phyloP scores from a whole-genome alignment of 139 green algal species.

The Pleodorina starrii region DNA sequence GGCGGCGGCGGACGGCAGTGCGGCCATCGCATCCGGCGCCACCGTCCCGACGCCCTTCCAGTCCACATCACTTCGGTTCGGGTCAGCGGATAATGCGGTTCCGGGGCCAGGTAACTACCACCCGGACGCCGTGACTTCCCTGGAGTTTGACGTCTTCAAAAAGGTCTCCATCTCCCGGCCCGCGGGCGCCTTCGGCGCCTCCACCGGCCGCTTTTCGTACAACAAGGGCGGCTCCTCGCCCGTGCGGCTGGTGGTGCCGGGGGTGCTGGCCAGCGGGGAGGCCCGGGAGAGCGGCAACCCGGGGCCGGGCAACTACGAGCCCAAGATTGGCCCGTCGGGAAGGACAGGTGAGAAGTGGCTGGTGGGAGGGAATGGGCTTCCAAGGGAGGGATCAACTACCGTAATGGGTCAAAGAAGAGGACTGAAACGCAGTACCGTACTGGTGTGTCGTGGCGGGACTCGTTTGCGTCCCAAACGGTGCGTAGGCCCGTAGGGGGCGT shows the following conservation, averaged over 20 bases:
- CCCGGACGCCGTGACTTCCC: slow-evolving; percentile 23
- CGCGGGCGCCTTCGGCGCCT: slow-evolving; percentile 24
- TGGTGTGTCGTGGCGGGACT: too few relatives aligned
- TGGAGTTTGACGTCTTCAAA: slow-evolving; percentile 23
- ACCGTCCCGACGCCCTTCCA: slow-evolving; percentile 5
- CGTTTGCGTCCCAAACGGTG: too few relatives aligned
- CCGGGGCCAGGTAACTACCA: slow-evolving; percentile 50
- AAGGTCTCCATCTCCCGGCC: background rate
- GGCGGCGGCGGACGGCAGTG: background rate
- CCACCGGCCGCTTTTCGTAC: slow-evolving; percentile 12
- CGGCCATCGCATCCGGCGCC: too few relatives aligned
- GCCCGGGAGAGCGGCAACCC: background rate
- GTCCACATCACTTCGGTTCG: slow-evolving; percentile 11
- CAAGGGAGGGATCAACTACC: too few relatives aligned
- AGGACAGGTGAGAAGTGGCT: slow-evolving; percentile 21
- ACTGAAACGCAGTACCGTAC: too few relatives aligned
- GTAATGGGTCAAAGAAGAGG: too few relatives aligned
- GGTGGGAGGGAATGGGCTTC: too few relatives aligned
- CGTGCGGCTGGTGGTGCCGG: background rate
- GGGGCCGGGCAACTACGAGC: slow-evolving; percentile 25
- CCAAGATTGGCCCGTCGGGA: background rate
- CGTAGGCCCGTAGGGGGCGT: too few relatives aligned
- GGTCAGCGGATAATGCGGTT: background rate
- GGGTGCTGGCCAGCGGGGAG: background rate
- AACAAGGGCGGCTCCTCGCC: slow-evolving; percentile 1